These are phyloP conservation scores for Zygoascus ofunaensis DNA, from an alignment of 805 yeast genomes.

Conservation along the genomic window DNA sequence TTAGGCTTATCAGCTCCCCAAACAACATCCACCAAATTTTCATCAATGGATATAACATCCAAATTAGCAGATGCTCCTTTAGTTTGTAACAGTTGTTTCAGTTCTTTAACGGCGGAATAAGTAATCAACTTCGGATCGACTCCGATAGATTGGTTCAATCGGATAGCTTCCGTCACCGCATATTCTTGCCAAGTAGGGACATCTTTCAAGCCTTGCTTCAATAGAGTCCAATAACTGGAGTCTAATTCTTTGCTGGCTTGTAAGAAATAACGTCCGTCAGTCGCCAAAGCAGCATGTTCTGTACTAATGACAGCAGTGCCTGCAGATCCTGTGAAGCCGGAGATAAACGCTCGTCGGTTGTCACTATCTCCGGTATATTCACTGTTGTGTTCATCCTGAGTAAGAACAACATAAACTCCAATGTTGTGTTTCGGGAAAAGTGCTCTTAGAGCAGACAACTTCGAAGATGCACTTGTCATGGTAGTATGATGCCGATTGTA, in stretches of 20 bases:
- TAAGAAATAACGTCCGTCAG: constrained; percentile 90
- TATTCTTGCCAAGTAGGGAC: constrained; percentile 75
- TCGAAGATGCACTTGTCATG: constrained; percentile 17
- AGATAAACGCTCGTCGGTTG: constrained; percentile 70
- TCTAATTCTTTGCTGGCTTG: constrained; percentile 85
- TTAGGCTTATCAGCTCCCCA: constrained; percentile 67
- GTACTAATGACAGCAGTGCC: constrained; percentile 81
- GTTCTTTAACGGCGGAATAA: constrained; percentile 29
- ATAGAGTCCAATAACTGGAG: constrained; percentile 57
- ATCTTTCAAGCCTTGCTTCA: constrained; percentile 71
- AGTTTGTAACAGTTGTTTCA: constrained; percentile 21
- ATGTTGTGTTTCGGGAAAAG: constrained; percentile 55
- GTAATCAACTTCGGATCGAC: constrained; percentile 74
- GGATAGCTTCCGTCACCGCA: constrained; percentile 48
- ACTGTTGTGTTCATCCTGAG: constrained; percentile 90
- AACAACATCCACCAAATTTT: constrained; percentile 64
- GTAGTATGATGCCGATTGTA: constrained; percentile 2
- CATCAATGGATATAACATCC: constrained; percentile 40
- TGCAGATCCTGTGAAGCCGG: constrained; percentile 87
- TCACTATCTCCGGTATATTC: constrained; percentile 81
- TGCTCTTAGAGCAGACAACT: constrained; percentile 51
- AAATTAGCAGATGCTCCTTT: constrained; percentile 20
- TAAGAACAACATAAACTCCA: constrained; percentile 68
- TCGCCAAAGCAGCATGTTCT: constrained; percentile 66
- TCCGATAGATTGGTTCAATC: constrained; percentile 50